Conservation (phyloP, 345 rosid genomes). For the Hibiscus tridactylites region DNA sequence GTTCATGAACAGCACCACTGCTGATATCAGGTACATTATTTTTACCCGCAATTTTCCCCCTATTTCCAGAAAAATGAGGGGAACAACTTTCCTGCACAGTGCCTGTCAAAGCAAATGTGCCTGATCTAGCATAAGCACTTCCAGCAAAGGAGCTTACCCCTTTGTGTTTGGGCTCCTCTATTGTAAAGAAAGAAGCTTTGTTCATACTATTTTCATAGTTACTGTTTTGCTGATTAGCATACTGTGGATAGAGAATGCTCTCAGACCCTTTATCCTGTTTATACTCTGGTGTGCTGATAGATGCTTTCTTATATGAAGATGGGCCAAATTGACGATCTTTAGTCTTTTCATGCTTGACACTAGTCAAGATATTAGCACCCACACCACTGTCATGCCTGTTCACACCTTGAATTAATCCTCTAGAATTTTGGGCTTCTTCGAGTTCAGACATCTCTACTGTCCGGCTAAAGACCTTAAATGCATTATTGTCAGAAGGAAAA, state of each 20-base stretch:
- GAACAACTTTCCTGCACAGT: slow-evolving; percentile 13
- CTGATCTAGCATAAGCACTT: slow-evolving; percentile 6
- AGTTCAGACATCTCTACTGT: slow-evolving; percentile 7
- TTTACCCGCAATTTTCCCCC: slow-evolving; percentile 6
- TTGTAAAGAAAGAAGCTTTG: background rate
- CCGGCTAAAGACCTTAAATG: slow-evolving; percentile 14
- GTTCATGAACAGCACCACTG: slow-evolving; percentile 15
- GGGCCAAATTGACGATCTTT: slow-evolving; percentile 6
- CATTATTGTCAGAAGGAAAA: slow-evolving; percentile 8
- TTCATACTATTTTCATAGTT: slow-evolving; percentile 14
- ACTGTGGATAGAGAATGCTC: slow-evolving; percentile 8
- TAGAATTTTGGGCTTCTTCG: slow-evolving; percentile 8
- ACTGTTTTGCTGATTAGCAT: slow-evolving; percentile 3
- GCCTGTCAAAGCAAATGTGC: slow-evolving; percentile 13
- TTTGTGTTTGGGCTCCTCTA: slow-evolving; percentile 1
- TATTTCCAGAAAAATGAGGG: slow-evolving; percentile 1
- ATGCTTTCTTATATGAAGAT: slow-evolving; percentile 11
- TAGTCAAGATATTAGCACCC: background rate
- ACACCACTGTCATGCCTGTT: slow-evolving; percentile 6
- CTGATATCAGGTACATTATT: slow-evolving; percentile 6
- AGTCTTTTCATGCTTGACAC: slow-evolving; percentile 11
- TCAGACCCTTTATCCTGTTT: slow-evolving; percentile 14
- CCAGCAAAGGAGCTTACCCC: slow-evolving; percentile 10
- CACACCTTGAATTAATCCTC: background rate
- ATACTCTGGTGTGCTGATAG: slow-evolving; percentile 7